Evolutionary conservation across 495 filamentous ascomycete genomes (phyloP), one percentile per base, ranked within the genome.

Genomic region (Thozetella sp.): DNA sequence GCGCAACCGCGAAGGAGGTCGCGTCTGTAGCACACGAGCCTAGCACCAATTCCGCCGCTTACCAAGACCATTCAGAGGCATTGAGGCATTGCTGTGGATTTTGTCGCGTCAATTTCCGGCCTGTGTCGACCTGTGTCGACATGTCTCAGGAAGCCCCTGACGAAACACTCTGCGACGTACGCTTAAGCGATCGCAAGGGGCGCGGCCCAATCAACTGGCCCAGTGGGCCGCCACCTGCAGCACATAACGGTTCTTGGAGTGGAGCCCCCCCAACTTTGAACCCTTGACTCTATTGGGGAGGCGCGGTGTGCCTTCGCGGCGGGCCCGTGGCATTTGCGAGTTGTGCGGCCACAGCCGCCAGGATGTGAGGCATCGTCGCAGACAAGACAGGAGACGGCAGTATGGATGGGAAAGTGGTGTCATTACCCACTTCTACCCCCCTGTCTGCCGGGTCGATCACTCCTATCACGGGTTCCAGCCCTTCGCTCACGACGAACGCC

Each of bases 391-490:
- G 45, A 25, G 24, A 53, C 22, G 25, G 10, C 23, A 46, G 54
- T 34, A 17, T 46, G 52, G 17, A 1, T n/a, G 55, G 45, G 13
- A 63, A 67, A 70, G 63, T 76, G 69, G 75, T 67, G 68, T 65
- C 67, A 78, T 75, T 72, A 66, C 63, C 73, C 72, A 74, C 75
- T 58, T 64, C 53, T 45, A 37, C 59, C 62, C 45, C 63, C 62
- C 48, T 58, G 37, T 51, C 23, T 58, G 51, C 23, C 55, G 62
- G 23, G 64, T 34, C 51, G 55, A 64, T 68, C 66, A 65, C 62
- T 63, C 60, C 60, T 61, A 66, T 61, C 63, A 60, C 58, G 57
- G 54, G 59, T 52, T 56, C 48, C 37, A 50, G 24, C 19, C 23
- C 55, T 20, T 15, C 26, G 17, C 22, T 46, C 55, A 25, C 25